Conservation (phyloP, 352 stramenopile species). For the Globisporangium echinulatum region DNA sequence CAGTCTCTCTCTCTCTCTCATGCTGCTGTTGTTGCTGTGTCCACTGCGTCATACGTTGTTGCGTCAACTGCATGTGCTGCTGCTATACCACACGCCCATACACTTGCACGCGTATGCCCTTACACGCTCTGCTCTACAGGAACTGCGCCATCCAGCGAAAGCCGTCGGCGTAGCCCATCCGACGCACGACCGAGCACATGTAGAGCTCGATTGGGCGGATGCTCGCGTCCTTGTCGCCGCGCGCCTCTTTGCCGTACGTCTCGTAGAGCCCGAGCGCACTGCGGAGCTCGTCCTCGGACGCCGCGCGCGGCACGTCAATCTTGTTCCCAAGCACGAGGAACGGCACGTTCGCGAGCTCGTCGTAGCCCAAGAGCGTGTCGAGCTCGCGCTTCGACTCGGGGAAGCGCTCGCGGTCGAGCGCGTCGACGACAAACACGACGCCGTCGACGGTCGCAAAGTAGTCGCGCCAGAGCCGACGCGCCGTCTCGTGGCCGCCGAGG, state of each 20-base stretch:
- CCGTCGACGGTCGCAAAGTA: conserved; percentile 99
- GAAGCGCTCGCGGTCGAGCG: conserved; percentile 97
- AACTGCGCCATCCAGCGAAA: conserved; percentile 89
- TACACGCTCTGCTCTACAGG: conserved; percentile 42
- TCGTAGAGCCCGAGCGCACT: conserved; percentile 95
- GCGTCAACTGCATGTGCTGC: background rate
- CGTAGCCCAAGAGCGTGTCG: conserved; percentile 95
- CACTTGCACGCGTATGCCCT: background rate
- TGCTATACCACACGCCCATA: background rate
- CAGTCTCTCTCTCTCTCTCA: background rate
- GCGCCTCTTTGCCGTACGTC: conserved; percentile 98
- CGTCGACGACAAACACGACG: conserved; percentile 99
- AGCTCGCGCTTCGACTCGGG: conserved; percentile 99
- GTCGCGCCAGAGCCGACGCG: conserved; percentile 96
- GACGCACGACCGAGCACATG: conserved; percentile 99
- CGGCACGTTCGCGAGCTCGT: conserved; percentile 97
- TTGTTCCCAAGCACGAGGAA: conserved; percentile 99
- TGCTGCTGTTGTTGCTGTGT: background rate
- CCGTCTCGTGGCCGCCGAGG: conserved; percentile 98
- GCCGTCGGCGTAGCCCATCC: conserved; percentile 98
- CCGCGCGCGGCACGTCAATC: conserved; percentile 97
- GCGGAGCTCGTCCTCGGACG: conserved; percentile 98
- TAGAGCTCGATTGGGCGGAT: conserved; percentile 98
- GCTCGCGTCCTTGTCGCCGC: conserved; percentile 83
- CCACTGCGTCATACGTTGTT: background rate